Evolutionary conservation across 164 flowering plant species (phyloP).

Genomic region (Litsea cubeba): DNA sequence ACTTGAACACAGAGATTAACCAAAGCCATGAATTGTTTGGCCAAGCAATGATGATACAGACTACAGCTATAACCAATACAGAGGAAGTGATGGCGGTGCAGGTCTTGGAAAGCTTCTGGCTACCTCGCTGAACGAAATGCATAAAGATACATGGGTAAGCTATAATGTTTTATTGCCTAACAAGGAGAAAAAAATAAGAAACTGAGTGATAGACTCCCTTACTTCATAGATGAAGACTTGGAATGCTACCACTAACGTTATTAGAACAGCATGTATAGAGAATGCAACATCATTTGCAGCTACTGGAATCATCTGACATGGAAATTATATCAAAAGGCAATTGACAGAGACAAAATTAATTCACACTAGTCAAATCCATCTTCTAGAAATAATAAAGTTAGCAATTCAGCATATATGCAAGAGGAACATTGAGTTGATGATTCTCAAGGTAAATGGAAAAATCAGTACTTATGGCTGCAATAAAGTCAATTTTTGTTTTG

Average conservation of each 20-base stretch:
- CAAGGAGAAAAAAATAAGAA: background rate
- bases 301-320: slow-evolving; percentile 86
- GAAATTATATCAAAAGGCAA: background rate
- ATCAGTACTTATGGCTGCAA: background rate
- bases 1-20: slow-evolving; percentile 81
- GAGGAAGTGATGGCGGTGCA: slow-evolving; percentile 35
- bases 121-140: slow-evolving; percentile 58
- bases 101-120: slow-evolving; percentile 64
- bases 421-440: too few relatives aligned
- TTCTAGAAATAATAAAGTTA: background rate
- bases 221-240: slow-evolving; percentile 81
- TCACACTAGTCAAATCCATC: background rate
- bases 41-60: slow-evolving; percentile 63
- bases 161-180: background rate
- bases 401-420: too few relatives aligned
- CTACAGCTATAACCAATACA: slow-evolving; percentile 52
- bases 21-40: slow-evolving; percentile 84
- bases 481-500: too few relatives aligned
- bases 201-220: slow-evolving; percentile 14
- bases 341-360: background rate
- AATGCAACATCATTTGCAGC: slow-evolving; percentile 95
- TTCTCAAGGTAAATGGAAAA: background rate
- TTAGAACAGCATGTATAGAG: slow-evolving; percentile 69
- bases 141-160: background rate
- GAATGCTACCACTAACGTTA: slow-evolving; percentile 57